Conservation (phyloP, 805 yeast species). For the Nakazawaea peltata region DNA sequence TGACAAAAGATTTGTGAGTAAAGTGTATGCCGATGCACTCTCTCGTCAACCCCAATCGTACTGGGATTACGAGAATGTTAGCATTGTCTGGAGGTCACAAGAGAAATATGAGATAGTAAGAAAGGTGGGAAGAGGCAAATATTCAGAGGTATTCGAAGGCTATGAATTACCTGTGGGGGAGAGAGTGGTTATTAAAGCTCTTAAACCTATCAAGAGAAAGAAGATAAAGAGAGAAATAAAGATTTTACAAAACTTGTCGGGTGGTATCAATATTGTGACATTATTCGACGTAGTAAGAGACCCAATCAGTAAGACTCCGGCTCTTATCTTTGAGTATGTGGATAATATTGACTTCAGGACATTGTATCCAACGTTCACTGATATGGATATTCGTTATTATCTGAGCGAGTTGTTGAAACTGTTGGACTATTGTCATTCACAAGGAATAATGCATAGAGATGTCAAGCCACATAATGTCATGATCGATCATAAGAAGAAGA, state of each 20-base stretch:
- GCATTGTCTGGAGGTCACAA: slow-evolving; percentile 54
- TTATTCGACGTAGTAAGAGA: slow-evolving; percentile 79
- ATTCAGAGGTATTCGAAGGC: slow-evolving; percentile 92
- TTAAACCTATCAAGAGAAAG: slow-evolving; percentile 89
- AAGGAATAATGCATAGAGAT: slow-evolving; percentile 95
- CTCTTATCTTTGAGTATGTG: slow-evolving; percentile 78
- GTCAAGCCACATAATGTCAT: slow-evolving; percentile 94
- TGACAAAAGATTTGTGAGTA: slow-evolving; percentile 10
- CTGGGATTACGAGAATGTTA: slow-evolving; percentile 78
- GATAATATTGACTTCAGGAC: slow-evolving; percentile 77
- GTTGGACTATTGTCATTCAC: slow-evolving; percentile 82
- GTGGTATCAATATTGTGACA: slow-evolving; percentile 76
- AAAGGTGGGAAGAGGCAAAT: slow-evolving; percentile 89
- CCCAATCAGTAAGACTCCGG: slow-evolving; percentile 73
- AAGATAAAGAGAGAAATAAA: slow-evolving; percentile 87
- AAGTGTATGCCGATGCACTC: slow-evolving; percentile 74
- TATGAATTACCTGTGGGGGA: slow-evolving; percentile 55
- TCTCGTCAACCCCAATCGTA: slow-evolving; percentile 59
- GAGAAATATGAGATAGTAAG: slow-evolving; percentile 55
- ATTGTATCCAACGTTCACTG: slow-evolving; percentile 71
- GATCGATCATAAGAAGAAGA: slow-evolving; percentile 75
- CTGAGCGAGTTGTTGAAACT: slow-evolving; percentile 78
- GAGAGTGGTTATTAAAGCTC: slow-evolving; percentile 76
- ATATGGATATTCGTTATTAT: slow-evolving; percentile 71
- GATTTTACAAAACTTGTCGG: slow-evolving; percentile 75